Base-by-base conservation (phyloP, 495 filamentous ascomycete genomes). In the Podospora anserina region DNA sequence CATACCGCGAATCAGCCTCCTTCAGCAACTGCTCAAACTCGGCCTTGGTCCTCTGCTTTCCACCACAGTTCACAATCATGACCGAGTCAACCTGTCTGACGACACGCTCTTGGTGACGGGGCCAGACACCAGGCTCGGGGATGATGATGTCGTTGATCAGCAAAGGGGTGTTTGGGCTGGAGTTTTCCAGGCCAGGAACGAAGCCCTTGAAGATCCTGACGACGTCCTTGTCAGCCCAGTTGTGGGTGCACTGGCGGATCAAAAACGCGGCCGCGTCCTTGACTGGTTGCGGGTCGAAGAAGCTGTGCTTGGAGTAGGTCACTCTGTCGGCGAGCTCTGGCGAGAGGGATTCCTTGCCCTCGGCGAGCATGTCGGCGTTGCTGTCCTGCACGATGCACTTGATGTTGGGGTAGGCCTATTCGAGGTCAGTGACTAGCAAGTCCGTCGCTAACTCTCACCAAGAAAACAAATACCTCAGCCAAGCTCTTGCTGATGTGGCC, bases 21-120 rank as follows among this genome's bases (percentile, higher is more conserved):
- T 61, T 61, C 16, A 61, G 26, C 59, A 61, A 9, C 59, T 61
- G 59, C 23, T 34, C 59, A 61, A 61, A 61, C 26, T 61, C 59
- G 26, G 26, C 26, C 18, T 61, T 26, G 26, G 23, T 61, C 30
- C 59, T 23, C 26, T 61, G 59, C 59, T 61, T 61, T 7, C n/a
- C 59, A 2, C 59, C 59, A 30, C 26, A 30, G 23, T 26, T 30
- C 16, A 61, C 59, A 13, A 61, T 61, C 59, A 61, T 61, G 23
- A 26, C 26, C 11, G 26, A 30, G 16, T 61, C 59, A 5, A 61
- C 59, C 59, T 32, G 59, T 61, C 59, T 61, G 6, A 61, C 23
- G 11, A 28, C 16, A 30, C 30, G 59, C 59, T 61, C 59, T 30
- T 61, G 23, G 26, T 61, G 30, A 18, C 30, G 26, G 18, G 23